phyloP scores from a whole-genome alignment of 495 filamentous ascomycete species.

The Lasiosphaeria miniovina region DNA sequence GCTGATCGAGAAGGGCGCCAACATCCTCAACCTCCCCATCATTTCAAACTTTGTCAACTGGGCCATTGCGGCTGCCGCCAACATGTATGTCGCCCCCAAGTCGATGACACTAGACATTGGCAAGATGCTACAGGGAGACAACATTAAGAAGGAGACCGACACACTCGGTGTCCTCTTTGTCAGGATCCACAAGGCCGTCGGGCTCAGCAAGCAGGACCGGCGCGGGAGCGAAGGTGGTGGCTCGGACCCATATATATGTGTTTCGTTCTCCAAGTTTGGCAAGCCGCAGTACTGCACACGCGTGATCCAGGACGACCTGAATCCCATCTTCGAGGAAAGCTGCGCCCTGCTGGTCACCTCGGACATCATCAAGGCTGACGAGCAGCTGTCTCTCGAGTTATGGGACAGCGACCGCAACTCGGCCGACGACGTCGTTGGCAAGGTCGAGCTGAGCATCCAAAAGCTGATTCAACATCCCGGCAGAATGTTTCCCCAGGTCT shows the following conservation, averaged over 20 bases:
- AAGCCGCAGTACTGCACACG: conserved; percentile 98
- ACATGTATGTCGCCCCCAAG: conserved; percentile 95
- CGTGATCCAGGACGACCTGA: conserved; percentile 90
- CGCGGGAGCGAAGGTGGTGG: conserved; percentile 82
- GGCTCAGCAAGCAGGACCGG: conserved; percentile 87
- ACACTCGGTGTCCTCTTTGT: conserved; percentile 88
- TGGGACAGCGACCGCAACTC: conserved; percentile 91
- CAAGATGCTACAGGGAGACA: conserved; percentile 85
- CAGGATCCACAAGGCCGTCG: conserved; percentile 80
- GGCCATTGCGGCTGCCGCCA: conserved; percentile 80
- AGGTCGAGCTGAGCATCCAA: conserved; percentile 87
- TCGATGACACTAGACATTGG: conserved; percentile 88
- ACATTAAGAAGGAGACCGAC: conserved; percentile 81
- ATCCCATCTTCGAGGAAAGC: conserved; percentile 89
- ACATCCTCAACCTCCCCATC: conserved; percentile 85
- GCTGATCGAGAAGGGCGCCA: conserved; percentile 83
- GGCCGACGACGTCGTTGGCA: conserved; percentile 91
- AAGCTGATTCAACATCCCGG: conserved; percentile 92
- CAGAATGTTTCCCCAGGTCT: conserved; percentile 88
- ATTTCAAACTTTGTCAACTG: conserved; percentile 98
- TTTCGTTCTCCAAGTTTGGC: conserved; percentile 74
- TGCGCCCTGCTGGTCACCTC: conserved; percentile 83
- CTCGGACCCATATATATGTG: conserved; percentile 86
- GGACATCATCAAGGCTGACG: conserved; percentile 86
- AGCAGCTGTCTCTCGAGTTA: conserved; percentile 87